Base-by-base conservation (phyloP, 192 early-diverging fungal species). In the Phlyctochytrium arcticum region DNA sequence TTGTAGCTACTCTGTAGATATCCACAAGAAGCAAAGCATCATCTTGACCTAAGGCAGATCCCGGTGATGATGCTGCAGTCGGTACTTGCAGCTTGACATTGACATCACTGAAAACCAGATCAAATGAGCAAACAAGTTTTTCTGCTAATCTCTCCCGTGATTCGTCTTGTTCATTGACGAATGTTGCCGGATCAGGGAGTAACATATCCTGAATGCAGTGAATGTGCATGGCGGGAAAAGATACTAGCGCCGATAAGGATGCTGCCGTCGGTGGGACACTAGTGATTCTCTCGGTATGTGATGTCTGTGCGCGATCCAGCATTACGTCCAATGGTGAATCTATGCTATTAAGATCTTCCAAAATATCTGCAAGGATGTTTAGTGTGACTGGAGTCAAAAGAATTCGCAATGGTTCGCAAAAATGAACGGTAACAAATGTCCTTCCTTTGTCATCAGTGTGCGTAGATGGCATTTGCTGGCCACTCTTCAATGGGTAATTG, bases 131-230 rank as follows among this genome's bases (percentile, higher is more conserved):
- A 0, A 90, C 54, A 2, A 85, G 70, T 6, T 77, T 78, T 29
- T 88, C 77, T 5, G 83, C 75, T 23, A 82, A 64, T 26, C 85
- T 86, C 39, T 82, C 81, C 31, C 85, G 79, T 3, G 79, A 76
- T 21, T 76, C 73, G 50, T 80, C 70, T 31, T 62, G 53, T 6
- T 60, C 47, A 30, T 62, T 23, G 15, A 61, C 29, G 34, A 68
- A 68, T 6, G 66, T 39, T 4, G 66, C 44, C 5, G 23, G 49
- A 60, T 75, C 73, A 19, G 73, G 68, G 48, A 89, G 74, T 61
- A 84, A 75, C 5, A 89, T 84, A 59, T 91, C 87, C 67, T 91
- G 89, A 54, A 91, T 87, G 48, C 83, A 85, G 15, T 83, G 85
- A 6, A 88, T 54, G 32, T 87, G 82, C 4, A 82, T 54, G 26